A percentile compares a stretch with the other conserved stretches of the same genome.
phyloP scores from a whole-genome alignment of 2,329 filamentous ascomycete genomes.

The Chrysoporthe deuterocubensis region DNA sequence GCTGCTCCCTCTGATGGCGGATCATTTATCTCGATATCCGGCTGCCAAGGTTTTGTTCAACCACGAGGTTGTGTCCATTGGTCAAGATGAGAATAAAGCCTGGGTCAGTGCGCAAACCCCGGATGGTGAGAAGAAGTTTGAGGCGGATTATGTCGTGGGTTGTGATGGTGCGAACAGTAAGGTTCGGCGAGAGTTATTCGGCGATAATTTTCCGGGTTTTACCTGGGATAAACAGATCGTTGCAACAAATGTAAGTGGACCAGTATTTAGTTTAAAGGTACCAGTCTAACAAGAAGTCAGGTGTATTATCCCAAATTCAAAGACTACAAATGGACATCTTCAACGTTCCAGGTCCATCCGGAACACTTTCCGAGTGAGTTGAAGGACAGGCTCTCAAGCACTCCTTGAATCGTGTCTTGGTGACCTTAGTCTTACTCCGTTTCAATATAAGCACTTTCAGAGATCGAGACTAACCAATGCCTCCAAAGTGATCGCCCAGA shows the following conservation, averaged over 20 bases:
- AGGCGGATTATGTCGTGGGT: slow-evolving; percentile 49
- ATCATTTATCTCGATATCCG: slow-evolving; percentile 40
- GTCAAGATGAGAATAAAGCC: slow-evolving; percentile 39
- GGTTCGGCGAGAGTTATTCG: slow-evolving; percentile 46
- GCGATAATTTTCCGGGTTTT: slow-evolving; percentile 49
- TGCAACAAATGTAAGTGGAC: slow-evolving; percentile 50
- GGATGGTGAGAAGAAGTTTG: slow-evolving; percentile 32
- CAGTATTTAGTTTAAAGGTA: background rate
- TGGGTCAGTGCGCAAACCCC: slow-evolving; percentile 38
- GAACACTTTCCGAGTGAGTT: slow-evolving; percentile 47
- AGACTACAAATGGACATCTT: slow-evolving; percentile 46
- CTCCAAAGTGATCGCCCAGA: slow-evolving; percentile 48
- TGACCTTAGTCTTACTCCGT: background rate
- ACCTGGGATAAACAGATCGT: slow-evolving; percentile 55
- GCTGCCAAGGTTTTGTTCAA: slow-evolving; percentile 43
- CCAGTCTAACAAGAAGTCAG: slow-evolving; percentile 8
- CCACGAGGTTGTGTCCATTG: slow-evolving; percentile 44
- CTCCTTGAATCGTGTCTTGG: background rate
- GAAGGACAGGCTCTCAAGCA: background rate
- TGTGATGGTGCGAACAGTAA: slow-evolving; percentile 50
- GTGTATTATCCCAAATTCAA: slow-evolving; percentile 52
- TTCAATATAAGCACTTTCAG: background rate
- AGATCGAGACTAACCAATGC: slow-evolving; percentile 34
- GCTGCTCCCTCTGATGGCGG: slow-evolving; percentile 46
- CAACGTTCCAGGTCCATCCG: slow-evolving; percentile 56